phyloP scores from a whole-genome alignment of 208 protist genomes.

The Naegleria fowleri region DNA sequence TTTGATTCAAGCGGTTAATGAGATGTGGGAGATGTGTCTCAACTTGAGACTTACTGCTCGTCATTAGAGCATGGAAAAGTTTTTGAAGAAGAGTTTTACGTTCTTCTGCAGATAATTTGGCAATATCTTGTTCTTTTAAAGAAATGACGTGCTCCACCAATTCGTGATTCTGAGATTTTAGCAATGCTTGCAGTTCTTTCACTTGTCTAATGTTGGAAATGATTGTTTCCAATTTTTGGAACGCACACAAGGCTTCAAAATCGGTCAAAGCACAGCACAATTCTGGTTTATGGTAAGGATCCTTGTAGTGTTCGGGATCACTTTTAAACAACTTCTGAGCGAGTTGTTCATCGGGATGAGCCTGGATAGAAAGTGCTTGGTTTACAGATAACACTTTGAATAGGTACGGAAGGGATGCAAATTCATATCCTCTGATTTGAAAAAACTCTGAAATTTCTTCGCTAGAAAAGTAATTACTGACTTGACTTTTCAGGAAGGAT shows the following conservation, averaged over 20 bases:
- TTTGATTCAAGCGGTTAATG: not conserved
- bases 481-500: not conserved
- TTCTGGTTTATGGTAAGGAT: conserved; percentile 25
- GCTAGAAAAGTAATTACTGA: not conserved
- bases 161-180: not conserved
- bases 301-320: not conserved
- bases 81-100: not conserved
- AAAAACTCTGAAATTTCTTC: not conserved
- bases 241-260: conserved; percentile 20
- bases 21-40: not conserved
- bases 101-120: not conserved
- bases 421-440: not conserved
- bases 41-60: not conserved
- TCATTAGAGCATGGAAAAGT: not conserved
- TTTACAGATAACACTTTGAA: conserved; percentile 26
- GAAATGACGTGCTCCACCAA: not conserved
- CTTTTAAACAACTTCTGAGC: not conserved
- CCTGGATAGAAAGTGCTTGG: conserved; percentile 26
- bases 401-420: not conserved
- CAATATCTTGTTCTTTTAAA: not conserved
- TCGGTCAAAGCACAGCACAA: not conserved
- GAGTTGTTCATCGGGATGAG: not conserved
- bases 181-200: not conserved
- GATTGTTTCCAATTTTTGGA: not conserved
- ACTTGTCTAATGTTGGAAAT: not conserved